These are phyloP conservation scores for Tetrapisispora namnaoensis DNA, from an alignment of 805 yeast genomes.

Conservation along the genomic window DNA sequence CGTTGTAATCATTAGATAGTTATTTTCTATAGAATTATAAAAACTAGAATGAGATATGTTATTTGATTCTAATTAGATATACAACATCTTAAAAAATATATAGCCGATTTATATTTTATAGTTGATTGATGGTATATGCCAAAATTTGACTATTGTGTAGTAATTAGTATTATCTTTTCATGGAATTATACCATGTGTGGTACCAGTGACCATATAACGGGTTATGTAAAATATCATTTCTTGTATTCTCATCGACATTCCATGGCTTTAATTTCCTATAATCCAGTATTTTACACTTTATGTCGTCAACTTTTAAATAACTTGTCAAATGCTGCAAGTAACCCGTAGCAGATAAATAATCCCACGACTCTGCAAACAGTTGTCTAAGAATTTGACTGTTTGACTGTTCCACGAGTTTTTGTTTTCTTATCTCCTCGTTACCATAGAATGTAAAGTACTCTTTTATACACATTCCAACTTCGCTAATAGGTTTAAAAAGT, in stretches of 20 bases:
- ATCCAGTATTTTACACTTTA: slow-evolving; percentile 16
- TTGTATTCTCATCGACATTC: slow-evolving; percentile 8
- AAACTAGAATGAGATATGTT: background rate
- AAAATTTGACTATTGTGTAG: background rate
- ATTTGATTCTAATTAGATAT: background rate
- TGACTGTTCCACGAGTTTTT: slow-evolving; percentile 8
- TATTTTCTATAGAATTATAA: too few relatives aligned
- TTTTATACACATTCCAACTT: slow-evolving; percentile 25
- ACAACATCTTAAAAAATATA: too few relatives aligned
- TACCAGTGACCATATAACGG: slow-evolving; percentile 4
- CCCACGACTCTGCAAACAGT: slow-evolving; percentile 27
- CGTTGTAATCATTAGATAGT: too few relatives aligned
- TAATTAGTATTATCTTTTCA: background rate
- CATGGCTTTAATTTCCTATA: slow-evolving; percentile 19
- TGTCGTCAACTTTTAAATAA: background rate
- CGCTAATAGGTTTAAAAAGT: slow-evolving; percentile 23
- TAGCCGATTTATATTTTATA: background rate
- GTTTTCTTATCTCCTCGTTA: slow-evolving; percentile 10
- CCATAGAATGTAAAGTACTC: slow-evolving; percentile 28
- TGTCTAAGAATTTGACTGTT: slow-evolving; percentile 20
- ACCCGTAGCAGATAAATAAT: slow-evolving; percentile 18
- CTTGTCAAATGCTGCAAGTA: slow-evolving; percentile 7
- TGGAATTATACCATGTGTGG: slow-evolving; percentile 4
- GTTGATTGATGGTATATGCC: background rate
- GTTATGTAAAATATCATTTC: slow-evolving; percentile 1